Percentiles rank a stretch among this genome's conserved stretches.
Evolutionary conservation across 2,329 filamentous ascomycete genomes (phyloP).

Genomic region (Colletotrichum destructivum): DNA sequence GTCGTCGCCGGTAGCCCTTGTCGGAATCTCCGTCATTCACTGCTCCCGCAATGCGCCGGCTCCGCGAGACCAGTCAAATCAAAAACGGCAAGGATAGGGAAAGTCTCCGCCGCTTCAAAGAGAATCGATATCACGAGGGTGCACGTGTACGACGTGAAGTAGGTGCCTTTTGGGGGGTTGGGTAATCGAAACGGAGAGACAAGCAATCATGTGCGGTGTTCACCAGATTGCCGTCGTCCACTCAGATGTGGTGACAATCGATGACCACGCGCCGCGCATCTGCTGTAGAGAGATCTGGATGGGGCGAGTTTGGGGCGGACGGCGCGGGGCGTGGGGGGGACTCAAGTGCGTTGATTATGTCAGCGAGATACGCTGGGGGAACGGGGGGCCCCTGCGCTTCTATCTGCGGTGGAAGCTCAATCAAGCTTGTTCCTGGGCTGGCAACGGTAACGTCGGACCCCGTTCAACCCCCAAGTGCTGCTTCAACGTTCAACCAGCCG

Average conservation of each 20-base stretch:
- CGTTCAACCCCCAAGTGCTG: neutral
- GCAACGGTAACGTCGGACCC: neutral
- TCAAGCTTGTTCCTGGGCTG: conserved; percentile 5
- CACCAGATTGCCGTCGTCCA: conserved; percentile 36
- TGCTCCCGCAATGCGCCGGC: neutral
- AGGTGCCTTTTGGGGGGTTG: neutral
- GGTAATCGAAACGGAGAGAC: conserved; percentile 16
- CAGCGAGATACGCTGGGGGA: conserved; percentile 16
- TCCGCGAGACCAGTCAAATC: neutral
- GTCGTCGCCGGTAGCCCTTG: conserved; percentile 17
- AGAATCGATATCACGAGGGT: conserved; percentile 1
- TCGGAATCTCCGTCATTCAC: conserved; percentile 11
- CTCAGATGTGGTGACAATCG: conserved; percentile 30
- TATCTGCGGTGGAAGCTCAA: neutral
- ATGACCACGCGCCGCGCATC: conserved; percentile 36
- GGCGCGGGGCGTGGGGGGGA: conserved; percentile 22
- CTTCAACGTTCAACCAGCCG: neutral
- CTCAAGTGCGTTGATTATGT: conserved; percentile 15
- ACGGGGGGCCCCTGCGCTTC: neutral
- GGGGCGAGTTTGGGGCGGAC: conserved; percentile 20
- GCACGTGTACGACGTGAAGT: neutral
- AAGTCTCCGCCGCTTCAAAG: neutral
- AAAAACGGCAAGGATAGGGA: neutral
- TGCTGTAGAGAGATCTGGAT: conserved; percentile 23
- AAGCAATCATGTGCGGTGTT: conserved; percentile 38